A percentile compares a stretch with the other conserved stretches of the same genome.
Evolutionary conservation across 2,329 filamentous ascomycete species (phyloP).

Genomic region (Colletotrichum lupini): DNA sequence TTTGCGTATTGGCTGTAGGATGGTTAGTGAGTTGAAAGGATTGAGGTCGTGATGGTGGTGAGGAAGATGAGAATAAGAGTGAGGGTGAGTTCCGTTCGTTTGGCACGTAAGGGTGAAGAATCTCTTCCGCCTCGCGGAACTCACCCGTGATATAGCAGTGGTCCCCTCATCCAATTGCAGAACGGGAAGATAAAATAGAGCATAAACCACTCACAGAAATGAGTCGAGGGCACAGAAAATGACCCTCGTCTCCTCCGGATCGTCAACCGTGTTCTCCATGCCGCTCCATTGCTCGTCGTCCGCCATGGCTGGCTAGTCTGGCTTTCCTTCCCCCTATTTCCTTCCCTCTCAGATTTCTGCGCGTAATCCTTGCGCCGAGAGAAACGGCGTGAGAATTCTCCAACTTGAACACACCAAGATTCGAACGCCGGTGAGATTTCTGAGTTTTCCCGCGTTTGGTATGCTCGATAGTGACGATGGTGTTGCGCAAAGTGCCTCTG

Average conservation of each 20-base stretch:
- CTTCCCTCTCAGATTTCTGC: background rate
- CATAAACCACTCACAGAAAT: conserved; percentile 74
- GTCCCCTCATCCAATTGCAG: background rate
- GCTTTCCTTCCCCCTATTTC: background rate
- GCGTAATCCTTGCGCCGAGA: background rate
- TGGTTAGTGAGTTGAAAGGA: background rate
- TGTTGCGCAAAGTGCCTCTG: background rate
- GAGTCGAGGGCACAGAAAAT: conserved; percentile 88
- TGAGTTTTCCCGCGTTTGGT: background rate
- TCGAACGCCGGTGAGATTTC: too few relatives aligned
- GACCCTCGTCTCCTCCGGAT: conserved; percentile 84
- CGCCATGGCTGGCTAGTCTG: conserved; percentile 37
- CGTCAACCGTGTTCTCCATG: conserved; percentile 73
- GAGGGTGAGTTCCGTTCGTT: conserved; percentile 17
- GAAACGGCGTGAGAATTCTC: background rate
- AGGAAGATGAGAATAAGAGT: conserved; percentile 34
- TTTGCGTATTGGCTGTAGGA: conserved; percentile 80
- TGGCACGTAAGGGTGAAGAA: background rate
- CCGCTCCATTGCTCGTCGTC: conserved; percentile 65
- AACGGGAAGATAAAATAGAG: conserved; percentile 2
- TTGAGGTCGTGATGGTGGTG: background rate
- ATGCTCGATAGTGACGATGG: background rate
- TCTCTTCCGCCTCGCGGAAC: background rate
- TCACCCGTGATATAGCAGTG: background rate
- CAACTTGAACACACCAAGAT: background rate